Evolutionary conservation across 148 eudicot genomes (phyloP).

Genomic region (Vaccinium corymbosum): DNA sequence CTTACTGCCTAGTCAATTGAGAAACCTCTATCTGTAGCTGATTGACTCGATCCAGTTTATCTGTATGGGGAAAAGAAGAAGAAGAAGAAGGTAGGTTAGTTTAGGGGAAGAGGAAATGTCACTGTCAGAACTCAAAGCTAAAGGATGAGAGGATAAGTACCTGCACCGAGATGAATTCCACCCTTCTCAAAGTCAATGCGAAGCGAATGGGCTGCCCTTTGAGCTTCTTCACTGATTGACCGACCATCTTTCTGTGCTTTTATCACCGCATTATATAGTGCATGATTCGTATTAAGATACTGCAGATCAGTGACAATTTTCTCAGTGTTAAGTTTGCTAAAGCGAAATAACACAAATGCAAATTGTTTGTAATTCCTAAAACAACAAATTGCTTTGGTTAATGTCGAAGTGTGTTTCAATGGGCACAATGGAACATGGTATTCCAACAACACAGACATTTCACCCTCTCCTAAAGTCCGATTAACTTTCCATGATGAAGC

Average conservation of each 20-base stretch:
- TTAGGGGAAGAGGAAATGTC: not conserved
- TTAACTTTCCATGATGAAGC: not conserved
- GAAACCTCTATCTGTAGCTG: slow-evolving; percentile 61
- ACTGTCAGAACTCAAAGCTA: slow-evolving; percentile 11
- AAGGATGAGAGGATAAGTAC: slow-evolving; percentile 35
- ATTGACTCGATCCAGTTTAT: slow-evolving; percentile 67
- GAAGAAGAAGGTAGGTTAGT: not conserved
- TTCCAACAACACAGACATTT: not conserved
- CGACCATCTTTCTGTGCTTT: slow-evolving; percentile 69
- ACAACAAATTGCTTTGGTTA: not conserved
- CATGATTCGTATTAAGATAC: slow-evolving; percentile 76
- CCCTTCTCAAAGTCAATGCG: slow-evolving; percentile 96
- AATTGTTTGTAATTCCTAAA: not conserved
- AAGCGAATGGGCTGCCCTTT: slow-evolving; percentile 63
- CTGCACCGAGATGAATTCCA: slow-evolving; percentile 81
- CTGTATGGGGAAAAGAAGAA: slow-evolving; percentile 35
- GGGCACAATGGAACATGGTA: not conserved
- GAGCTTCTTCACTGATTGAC: slow-evolving; percentile 55
- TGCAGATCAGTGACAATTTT: slow-evolving; percentile 25
- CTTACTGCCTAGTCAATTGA: slow-evolving; percentile 69
- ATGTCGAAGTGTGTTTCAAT: not conserved
- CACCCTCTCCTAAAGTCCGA: not conserved
- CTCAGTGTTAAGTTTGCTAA: not conserved
- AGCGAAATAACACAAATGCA: not conserved
- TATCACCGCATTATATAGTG: slow-evolving; percentile 65